Conservation (phyloP, 2,329 filamentous ascomycete species). For the Claviceps lovelessii region DNA sequence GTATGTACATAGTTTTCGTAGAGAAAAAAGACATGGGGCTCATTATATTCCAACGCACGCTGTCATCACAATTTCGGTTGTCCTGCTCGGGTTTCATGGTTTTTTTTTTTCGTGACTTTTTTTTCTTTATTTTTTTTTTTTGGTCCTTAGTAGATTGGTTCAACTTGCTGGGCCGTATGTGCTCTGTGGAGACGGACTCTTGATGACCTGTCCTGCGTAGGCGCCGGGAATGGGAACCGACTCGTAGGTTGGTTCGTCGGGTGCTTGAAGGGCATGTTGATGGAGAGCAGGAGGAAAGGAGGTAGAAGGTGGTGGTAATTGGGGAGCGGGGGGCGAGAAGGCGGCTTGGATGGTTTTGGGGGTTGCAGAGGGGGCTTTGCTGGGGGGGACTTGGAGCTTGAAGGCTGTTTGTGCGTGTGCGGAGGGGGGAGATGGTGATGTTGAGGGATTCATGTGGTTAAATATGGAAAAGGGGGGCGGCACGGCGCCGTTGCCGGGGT, state of each 20-base stretch:
- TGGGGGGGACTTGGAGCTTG: constrained; percentile 72
- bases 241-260: constrained; percentile 73
- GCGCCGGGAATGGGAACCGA: constrained; percentile 79
- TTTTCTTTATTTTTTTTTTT: background rate
- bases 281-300: constrained; percentile 9
- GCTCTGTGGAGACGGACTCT: constrained; percentile 35
- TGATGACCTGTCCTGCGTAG: constrained; percentile 47
- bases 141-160: background rate
- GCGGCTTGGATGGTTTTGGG: constrained; percentile 51
- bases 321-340: constrained; percentile 37
- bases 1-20: no score
- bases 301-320: constrained; percentile 3
- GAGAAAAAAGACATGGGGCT: background rate
- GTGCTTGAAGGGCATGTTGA: constrained; percentile 51
- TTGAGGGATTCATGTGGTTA: no score
- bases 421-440: constrained; percentile 13
- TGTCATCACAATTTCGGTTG: background rate
- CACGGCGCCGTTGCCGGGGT: constrained; percentile 34
- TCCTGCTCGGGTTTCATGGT: background rate
- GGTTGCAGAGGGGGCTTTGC: constrained; percentile 62
- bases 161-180: constrained; percentile 24
- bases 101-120: no score
- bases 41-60: background rate
- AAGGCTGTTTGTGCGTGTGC: constrained; percentile 38
- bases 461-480: constrained; percentile 41